Percentiles rank a stretch among this genome's conserved stretches.
phyloP scores from a whole-genome alignment of 352 stramenopile species.

The Phytophthora palmivora region DNA sequence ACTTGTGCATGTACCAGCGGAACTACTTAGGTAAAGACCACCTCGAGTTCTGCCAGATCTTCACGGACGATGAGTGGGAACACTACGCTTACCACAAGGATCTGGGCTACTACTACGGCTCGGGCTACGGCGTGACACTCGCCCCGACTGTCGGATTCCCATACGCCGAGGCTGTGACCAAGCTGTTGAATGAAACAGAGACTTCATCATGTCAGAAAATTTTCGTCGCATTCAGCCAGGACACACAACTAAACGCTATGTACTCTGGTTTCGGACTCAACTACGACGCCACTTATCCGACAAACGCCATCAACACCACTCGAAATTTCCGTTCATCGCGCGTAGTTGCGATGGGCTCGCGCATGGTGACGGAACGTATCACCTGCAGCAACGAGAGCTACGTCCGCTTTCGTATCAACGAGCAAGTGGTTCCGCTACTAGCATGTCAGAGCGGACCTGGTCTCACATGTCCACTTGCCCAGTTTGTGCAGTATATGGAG shows the following conservation, averaged over 20 bases:
- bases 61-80: slow-evolving; percentile 64
- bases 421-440: slow-evolving; percentile 50
- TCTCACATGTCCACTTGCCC: slow-evolving; percentile 51
- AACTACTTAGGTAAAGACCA: slow-evolving; percentile 52
- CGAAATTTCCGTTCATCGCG: slow-evolving; percentile 59
- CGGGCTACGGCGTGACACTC: slow-evolving; percentile 51
- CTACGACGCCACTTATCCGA: slow-evolving; percentile 52
- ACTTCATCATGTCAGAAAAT: slow-evolving; percentile 62
- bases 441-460: slow-evolving; percentile 55
- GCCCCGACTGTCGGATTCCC: slow-evolving; percentile 51
- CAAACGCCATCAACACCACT: slow-evolving; percentile 35
- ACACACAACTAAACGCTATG: slow-evolving; percentile 63
- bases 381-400: slow-evolving; percentile 47
- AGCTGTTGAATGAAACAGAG: slow-evolving; percentile 48
- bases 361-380: slow-evolving; percentile 55
- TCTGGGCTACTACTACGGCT: slow-evolving; percentile 65
- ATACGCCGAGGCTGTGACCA: slow-evolving; percentile 50
- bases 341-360: slow-evolving; percentile 50
- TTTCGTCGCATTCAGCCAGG: slow-evolving; percentile 59
- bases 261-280: slow-evolving; percentile 53
- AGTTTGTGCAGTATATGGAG: slow-evolving; percentile 51
- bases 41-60: slow-evolving; percentile 54
- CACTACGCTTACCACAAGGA: slow-evolving; percentile 64
- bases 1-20: slow-evolving; percentile 67
- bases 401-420: slow-evolving; percentile 60